Base-by-base conservation (phyloP, 768 basidiomycete genomes). In the Lentinula lateritia region DNA sequence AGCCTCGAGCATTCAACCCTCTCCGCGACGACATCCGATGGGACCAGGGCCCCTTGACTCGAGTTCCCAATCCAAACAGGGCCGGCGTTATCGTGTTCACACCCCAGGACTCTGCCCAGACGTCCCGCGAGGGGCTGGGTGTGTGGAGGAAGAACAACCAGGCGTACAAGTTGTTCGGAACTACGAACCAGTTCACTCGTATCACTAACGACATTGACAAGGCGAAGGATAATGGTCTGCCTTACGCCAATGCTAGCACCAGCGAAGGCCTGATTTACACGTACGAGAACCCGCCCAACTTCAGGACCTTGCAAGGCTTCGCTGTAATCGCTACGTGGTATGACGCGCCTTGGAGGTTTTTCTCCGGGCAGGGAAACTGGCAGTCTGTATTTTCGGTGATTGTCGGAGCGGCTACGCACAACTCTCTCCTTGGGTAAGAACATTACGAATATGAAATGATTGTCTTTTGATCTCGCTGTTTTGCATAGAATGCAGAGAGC, bases 241-340 rank as follows among this genome's bases (percentile, higher is more conserved):
- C 53, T 42, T 23, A 55, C 35, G 53, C 53, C 23, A 35, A 35
- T 6, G 53, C 53, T n/a, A 39, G 53, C 16, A 36, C 53, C 20
- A 5, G 15, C 23, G 32, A 55, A 38, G 53, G 53, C 13, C 34
- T 55, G 53, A 34, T 55, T 2, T 55, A 55, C 53, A 55, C 53
- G n/a, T 55, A 55, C 39, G 53, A 55, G 20, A 55, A 36, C 23
- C 53, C 53, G 9, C 50, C 50, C 5, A 55, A 36, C 9, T 55
- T 36, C 35, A 55, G 53, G 53, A 35, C 32, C 20, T 42, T 36
- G 15, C 53, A 55, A 28, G 53, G 53, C n/a, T 55, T 55, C 36
- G 53, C 53, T 55, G 53, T 55, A 28, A 34, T 55, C 39, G 53
- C 53, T 55, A 55, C 53, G 36, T 55, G 53, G 53, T 55, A 55